These are phyloP conservation scores for Sporothrix luriei DNA, from an alignment of 2,329 filamentous ascomycete genomes.

Conservation along the genomic window DNA sequence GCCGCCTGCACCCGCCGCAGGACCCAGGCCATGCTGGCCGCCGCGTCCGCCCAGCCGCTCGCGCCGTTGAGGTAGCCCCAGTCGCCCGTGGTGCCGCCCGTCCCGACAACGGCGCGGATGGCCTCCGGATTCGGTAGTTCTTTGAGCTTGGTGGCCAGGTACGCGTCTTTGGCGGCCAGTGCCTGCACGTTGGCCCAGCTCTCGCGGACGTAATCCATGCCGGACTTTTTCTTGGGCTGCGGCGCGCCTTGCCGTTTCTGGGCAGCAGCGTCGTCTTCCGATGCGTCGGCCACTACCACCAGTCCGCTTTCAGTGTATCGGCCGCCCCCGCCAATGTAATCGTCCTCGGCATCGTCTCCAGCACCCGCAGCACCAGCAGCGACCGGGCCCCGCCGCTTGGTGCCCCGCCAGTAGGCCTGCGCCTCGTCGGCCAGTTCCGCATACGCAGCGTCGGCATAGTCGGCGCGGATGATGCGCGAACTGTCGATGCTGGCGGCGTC, in stretches of 20 bases:
- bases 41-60: constrained; percentile 81
- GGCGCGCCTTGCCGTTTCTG: neutral
- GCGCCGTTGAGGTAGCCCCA: constrained; percentile 74
- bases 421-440: constrained; percentile 71
- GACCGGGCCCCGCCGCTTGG: neutral
- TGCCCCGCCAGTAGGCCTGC: constrained; percentile 65
- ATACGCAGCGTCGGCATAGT: constrained; percentile 82
- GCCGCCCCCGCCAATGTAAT: constrained; percentile 61
- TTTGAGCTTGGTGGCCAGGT: constrained; percentile 39
- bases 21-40: constrained; percentile 67
- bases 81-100: constrained; percentile 57
- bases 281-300: constrained; percentile 60
- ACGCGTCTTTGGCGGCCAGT: constrained; percentile 49
- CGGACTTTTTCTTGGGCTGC: constrained; percentile 46
- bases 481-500: constrained; percentile 65
- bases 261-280: constrained; percentile 30
- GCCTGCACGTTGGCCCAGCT: constrained; percentile 64
- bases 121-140: constrained; percentile 51
- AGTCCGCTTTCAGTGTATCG: constrained; percentile 73
- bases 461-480: constrained; percentile 66
- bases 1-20: constrained; percentile 57
- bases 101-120: constrained; percentile 51
- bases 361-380: neutral
- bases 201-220: constrained; percentile 60
- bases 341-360: constrained; percentile 48